A percentile compares a stretch with the other conserved stretches of the same genome.
phyloP scores from a whole-genome alignment of 1,284 basidiomycete species.

The Marasmius tenuissimus region DNA sequence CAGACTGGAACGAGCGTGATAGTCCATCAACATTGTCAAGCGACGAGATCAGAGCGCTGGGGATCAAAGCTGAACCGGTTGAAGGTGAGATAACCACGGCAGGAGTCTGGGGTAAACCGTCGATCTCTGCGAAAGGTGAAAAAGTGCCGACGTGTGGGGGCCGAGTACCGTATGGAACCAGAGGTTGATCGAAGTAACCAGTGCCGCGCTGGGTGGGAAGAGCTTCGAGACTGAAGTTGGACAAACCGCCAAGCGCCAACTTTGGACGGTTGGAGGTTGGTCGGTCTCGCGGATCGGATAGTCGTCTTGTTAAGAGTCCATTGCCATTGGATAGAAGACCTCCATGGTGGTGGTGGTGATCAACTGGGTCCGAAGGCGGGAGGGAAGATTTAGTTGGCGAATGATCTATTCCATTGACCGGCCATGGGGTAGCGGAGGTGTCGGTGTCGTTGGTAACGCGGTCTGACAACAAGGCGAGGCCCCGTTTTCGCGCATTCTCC shows the following conservation, averaged over 20 bases:
- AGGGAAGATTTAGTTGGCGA: background rate
- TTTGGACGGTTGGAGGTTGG: constrained; percentile 34
- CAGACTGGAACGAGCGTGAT: constrained; percentile 56
- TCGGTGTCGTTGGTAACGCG: background rate
- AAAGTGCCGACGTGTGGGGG: constrained; percentile 29
- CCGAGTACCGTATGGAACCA: background rate
- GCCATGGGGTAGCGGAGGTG: constrained; percentile 2
- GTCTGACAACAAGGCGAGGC: constrained; percentile 20
- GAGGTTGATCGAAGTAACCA: constrained; percentile 28
- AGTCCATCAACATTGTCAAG: constrained; percentile 44
- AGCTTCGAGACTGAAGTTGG: constrained; percentile 26
- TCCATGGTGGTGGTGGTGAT: background rate
- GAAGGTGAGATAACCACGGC: constrained; percentile 32
- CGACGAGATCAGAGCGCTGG: constrained; percentile 56
- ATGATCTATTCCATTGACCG: background rate
- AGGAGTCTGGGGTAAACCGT: constrained; percentile 18
- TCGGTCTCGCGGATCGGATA: constrained; percentile 17
- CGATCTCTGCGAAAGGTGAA: constrained; percentile 50
- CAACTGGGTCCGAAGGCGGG: background rate
- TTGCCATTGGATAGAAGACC: background rate
- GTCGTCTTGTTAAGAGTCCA: constrained; percentile 4
- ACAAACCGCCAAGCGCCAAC: constrained; percentile 38
- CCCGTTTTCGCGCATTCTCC: constrained; percentile 46
- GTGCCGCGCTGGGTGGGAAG: constrained; percentile 28
- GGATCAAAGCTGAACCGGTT: constrained; percentile 51